Conservation (phyloP, 345 rosid genomes). For the Bruguiera parviflora region DNA sequence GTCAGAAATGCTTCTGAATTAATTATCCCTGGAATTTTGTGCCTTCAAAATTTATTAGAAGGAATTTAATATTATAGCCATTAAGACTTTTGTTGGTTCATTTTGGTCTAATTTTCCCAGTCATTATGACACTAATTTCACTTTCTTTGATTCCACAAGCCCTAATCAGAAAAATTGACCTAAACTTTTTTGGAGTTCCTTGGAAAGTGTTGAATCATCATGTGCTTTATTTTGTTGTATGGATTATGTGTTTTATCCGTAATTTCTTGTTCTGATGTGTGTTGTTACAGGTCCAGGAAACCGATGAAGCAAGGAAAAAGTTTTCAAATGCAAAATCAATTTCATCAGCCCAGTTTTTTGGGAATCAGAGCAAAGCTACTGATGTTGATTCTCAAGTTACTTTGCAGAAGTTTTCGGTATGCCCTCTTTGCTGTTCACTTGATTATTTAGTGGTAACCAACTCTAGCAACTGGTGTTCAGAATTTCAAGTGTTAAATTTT, state of each 20-base stretch:
- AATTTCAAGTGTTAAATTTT: neutral
- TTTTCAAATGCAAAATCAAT: slow-evolving; percentile 93
- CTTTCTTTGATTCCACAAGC: too few species aligned
- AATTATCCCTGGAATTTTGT: too few species aligned
- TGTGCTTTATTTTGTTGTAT: too few species aligned
- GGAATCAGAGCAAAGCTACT: slow-evolving; percentile 54
- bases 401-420: slow-evolving; percentile 86
- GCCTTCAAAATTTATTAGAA: too few species aligned
- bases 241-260: neutral
- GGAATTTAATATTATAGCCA: too few species aligned
- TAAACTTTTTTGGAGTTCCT: too few species aligned
- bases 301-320: slow-evolving; percentile 98
- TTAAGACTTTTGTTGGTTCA: too few species aligned
- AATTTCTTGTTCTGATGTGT: slow-evolving; percentile 6
- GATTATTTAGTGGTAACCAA: neutral
- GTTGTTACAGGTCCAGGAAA: slow-evolving; percentile 64
- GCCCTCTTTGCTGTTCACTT: slow-evolving; percentile 17
- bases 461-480: neutral
- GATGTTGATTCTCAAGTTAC: slow-evolving; percentile 70
- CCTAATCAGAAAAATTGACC: too few species aligned
- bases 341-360: slow-evolving; percentile 91
- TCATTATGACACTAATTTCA: too few species aligned
- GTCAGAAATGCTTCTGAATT: too few species aligned
- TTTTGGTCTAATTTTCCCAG: too few species aligned
- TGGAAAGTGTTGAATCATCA: too few species aligned